Evolutionary conservation across 2,329 filamentous ascomycete species (phyloP).

Genomic region (Intubia oerlemansii): DNA sequence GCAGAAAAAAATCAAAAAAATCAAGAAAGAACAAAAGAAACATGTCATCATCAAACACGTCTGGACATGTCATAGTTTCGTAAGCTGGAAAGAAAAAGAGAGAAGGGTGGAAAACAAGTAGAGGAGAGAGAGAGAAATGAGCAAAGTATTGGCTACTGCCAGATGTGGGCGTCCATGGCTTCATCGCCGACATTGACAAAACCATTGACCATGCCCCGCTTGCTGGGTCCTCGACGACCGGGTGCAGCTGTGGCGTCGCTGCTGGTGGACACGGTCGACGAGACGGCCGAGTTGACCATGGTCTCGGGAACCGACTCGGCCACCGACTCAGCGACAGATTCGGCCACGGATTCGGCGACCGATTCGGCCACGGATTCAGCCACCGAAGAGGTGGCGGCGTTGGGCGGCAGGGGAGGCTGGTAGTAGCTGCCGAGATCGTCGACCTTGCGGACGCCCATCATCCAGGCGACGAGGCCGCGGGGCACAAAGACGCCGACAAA

Average conservation of each 20-base stretch:
- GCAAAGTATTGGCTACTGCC: constrained; percentile 16
- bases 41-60: constrained; percentile 1
- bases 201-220: too few relatives aligned
- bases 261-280: constrained; percentile 1
- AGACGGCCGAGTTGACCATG: too few relatives aligned
- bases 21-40: neutral
- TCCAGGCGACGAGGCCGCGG: constrained; percentile 62
- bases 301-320: too few relatives aligned
- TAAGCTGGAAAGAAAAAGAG: too few relatives aligned
- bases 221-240: too few relatives aligned
- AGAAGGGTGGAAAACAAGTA: too few relatives aligned
- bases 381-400: constrained; percentile 13
- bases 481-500: constrained; percentile 70
- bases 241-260: constrained; percentile 8
- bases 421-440: constrained; percentile 35
- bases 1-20: neutral
- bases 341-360: too few relatives aligned
- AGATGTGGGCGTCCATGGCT: constrained; percentile 21
- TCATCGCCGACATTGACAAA: constrained; percentile 29
- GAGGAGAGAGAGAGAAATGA: constrained; percentile 1
- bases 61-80: too few relatives aligned
- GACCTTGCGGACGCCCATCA: constrained; percentile 60
- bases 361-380: too few relatives aligned
- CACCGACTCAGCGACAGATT: too few relatives aligned
- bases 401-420: constrained; percentile 16